Evolutionary conservation across 2,329 filamentous ascomycete species (phyloP).

Genomic region (Claviceps digitariae): DNA sequence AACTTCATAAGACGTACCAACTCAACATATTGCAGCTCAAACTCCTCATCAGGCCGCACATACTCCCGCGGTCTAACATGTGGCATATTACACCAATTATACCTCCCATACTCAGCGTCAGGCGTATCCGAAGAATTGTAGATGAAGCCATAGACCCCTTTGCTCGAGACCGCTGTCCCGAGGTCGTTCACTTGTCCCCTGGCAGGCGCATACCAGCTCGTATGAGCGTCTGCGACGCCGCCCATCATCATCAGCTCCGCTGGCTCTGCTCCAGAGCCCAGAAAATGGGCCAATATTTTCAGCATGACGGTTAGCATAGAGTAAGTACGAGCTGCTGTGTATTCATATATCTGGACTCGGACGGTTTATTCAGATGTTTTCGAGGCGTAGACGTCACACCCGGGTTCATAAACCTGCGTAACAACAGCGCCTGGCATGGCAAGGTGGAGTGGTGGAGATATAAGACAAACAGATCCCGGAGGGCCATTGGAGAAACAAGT

Average conservation of each 20-base stretch:
- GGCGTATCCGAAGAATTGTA: conserved; percentile 54
- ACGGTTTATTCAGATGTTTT: too few relatives aligned
- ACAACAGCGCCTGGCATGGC: too few relatives aligned
- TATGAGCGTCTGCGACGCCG: conserved; percentile 17
- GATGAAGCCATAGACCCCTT: conserved; percentile 59
- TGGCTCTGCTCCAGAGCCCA: background rate
- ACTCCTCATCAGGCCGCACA: conserved; percentile 36
- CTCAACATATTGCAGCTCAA: conserved; percentile 61
- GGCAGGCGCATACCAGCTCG: conserved; percentile 45
- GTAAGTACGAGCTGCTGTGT: background rate
- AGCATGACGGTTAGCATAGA: background rate
- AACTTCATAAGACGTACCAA: conserved; percentile 33
- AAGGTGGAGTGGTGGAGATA: too few relatives aligned
- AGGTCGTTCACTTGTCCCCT: conserved; percentile 48
- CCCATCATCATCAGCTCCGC: background rate
- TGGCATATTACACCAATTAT: conserved; percentile 84
- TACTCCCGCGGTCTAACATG: conserved; percentile 62
- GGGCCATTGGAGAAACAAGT: too few relatives aligned
- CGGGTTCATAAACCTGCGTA: too few relatives aligned
- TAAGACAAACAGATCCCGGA: too few relatives aligned
- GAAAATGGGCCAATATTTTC: background rate
- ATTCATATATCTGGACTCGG: too few relatives aligned
- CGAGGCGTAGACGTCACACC: too few relatives aligned
- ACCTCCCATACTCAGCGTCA: conserved; percentile 42
- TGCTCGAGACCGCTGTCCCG: conserved; percentile 37